Conservation (phyloP, 192 early-diverging fungal species). For the Podila clonocystis region DNA sequence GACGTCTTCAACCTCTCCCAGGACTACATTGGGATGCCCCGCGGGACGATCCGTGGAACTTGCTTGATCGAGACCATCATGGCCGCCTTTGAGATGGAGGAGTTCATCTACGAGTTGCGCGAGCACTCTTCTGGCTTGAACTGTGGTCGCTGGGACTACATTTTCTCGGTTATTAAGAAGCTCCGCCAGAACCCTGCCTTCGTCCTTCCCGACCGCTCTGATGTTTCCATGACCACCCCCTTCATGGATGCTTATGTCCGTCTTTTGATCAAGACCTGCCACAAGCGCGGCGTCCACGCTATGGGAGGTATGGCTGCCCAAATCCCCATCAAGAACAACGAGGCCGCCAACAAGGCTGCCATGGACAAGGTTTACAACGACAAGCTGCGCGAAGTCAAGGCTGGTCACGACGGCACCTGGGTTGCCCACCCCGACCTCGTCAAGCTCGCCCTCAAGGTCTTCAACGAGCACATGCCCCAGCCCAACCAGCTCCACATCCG, state of each 20-base stretch:
- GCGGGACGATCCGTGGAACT: slow-evolving; percentile 97
- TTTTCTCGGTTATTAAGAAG: slow-evolving; percentile 99
- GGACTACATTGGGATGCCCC: slow-evolving; percentile 85
- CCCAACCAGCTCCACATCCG: slow-evolving; percentile 93
- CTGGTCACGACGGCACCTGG: slow-evolving; percentile 95
- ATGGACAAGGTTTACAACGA: slow-evolving; percentile 93
- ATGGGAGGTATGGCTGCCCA: slow-evolving; percentile 99
- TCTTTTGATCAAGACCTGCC: slow-evolving; percentile 96
- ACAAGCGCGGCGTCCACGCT: slow-evolving; percentile 95
- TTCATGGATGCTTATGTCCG: slow-evolving; percentile 99
- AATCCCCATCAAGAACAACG: slow-evolving; percentile 97
- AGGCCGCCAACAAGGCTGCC: slow-evolving; percentile 86
- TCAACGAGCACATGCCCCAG: slow-evolving; percentile 93
- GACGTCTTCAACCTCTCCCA: slow-evolving; percentile 96
- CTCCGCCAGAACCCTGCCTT: slow-evolving; percentile 88
- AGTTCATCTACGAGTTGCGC: slow-evolving; percentile 98
- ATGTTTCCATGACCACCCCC: slow-evolving; percentile 92
- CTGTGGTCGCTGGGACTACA: slow-evolving; percentile 99
- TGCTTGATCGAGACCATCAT: slow-evolving; percentile 97
- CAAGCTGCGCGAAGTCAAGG: slow-evolving; percentile 94
- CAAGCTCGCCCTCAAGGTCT: slow-evolving; percentile 86
- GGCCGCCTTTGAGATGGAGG: slow-evolving; percentile 98
- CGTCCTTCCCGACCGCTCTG: slow-evolving; percentile 89
- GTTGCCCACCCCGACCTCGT: slow-evolving; percentile 98
- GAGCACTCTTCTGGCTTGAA: slow-evolving; percentile 97